Conservation (phyloP, 495 filamentous ascomycete species). For the Neurospora sp. region DNA sequence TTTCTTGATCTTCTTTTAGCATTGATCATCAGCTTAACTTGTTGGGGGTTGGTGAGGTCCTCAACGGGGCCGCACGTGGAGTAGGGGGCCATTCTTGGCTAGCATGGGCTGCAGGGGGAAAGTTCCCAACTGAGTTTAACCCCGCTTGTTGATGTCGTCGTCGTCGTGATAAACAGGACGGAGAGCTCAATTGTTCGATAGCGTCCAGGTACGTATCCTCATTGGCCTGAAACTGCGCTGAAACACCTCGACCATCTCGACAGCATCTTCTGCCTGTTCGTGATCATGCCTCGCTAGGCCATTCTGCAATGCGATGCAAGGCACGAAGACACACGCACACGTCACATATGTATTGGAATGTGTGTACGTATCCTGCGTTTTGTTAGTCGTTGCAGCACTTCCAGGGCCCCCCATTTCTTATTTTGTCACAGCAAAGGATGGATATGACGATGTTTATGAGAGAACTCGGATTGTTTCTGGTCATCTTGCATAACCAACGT, state of each 20-base stretch:
- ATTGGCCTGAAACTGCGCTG: neutral
- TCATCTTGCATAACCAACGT: neutral
- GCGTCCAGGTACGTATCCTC: neutral
- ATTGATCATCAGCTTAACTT: neutral
- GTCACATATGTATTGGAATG: neutral
- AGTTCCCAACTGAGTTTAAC: neutral
- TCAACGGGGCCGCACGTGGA: neutral
- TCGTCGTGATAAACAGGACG: neutral
- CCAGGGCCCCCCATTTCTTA: neutral
- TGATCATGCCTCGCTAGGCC: neutral
- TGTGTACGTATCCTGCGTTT: neutral
- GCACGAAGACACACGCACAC: neutral
- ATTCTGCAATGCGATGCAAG: neutral
- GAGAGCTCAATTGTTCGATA: neutral
- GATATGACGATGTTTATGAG: neutral
- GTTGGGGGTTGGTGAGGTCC: neutral
- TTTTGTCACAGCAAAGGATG: neutral
- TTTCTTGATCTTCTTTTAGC: neutral
- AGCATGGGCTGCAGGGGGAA: neutral
- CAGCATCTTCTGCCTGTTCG: neutral
- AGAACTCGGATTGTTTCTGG: neutral
- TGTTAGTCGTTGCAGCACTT: neutral
- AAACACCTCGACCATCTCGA: neutral
- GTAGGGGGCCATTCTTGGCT: neutral
- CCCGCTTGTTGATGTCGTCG: neutral